These are phyloP conservation scores for Exophiala xenobiotica DNA, from an alignment of 2,329 filamentous ascomycete genomes.

Conservation along the genomic window DNA sequence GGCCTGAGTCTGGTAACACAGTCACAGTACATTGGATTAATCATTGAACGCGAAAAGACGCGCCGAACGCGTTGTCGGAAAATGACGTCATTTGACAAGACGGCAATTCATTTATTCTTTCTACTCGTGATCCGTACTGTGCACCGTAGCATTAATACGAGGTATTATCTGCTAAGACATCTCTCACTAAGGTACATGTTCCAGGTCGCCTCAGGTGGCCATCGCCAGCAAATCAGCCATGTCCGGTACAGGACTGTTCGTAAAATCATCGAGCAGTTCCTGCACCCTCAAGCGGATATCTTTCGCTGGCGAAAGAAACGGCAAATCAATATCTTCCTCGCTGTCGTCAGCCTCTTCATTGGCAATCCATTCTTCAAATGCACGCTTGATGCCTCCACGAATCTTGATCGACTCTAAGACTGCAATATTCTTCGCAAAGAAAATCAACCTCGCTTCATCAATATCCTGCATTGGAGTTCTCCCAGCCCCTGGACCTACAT, in stretches of 20 bases:
- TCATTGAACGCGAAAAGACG: slow-evolving; percentile 9
- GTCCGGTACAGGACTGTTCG: slow-evolving; percentile 4
- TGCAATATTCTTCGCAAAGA: slow-evolving; percentile 8
- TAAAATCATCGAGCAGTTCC: slow-evolving; percentile 10
- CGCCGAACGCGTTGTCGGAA: not conserved
- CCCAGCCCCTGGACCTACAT: no score
- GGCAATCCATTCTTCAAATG: slow-evolving; percentile 8
- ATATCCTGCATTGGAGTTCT: not conserved
- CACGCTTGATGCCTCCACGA: slow-evolving; percentile 5
- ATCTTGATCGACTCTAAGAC: slow-evolving; percentile 15
- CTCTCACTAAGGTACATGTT: no score
- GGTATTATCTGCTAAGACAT: no score
- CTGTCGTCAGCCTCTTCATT: not conserved
- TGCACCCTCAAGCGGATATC: slow-evolving; percentile 8
- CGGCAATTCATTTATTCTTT: not conserved
- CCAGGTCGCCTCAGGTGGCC: no score
- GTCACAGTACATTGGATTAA: not conserved
- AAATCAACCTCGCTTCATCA: slow-evolving; percentile 2
- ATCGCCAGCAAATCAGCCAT: not conserved
- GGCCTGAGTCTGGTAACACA: not conserved
- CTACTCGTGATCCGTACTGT: no score
- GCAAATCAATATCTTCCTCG: not conserved
- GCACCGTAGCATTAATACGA: no score
- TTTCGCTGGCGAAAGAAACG: slow-evolving; percentile 3
- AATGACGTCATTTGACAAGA: not conserved